phyloP scores from a whole-genome alignment of 2,329 filamentous ascomycete species.

The Coleophoma eucalyptorum region DNA sequence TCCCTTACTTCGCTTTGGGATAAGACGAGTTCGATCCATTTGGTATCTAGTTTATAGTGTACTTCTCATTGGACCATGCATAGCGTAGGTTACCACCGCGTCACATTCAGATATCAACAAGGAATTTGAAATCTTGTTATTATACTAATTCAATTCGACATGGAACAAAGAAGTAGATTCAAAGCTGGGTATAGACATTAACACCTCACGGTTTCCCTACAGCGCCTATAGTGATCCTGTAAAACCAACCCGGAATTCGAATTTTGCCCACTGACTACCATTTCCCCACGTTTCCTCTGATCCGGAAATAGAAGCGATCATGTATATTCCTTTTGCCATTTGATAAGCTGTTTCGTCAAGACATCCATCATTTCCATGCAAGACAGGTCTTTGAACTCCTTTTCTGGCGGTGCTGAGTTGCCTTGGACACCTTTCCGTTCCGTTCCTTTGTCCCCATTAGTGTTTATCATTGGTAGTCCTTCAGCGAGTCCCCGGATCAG shows the following conservation, averaged over 20 bases:
- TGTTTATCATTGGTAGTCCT: conserved; percentile 27
- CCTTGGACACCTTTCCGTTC: conserved; percentile 27
- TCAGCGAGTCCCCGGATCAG: conserved; percentile 28
- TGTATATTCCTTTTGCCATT: conserved; percentile 30
- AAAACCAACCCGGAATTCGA: neutral
- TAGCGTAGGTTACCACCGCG: too few relatives aligned
- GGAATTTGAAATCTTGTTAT: neutral
- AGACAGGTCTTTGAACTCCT: conserved; percentile 70
- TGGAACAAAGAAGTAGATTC: neutral
- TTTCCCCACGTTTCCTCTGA: neutral
- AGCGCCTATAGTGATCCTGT: neutral
- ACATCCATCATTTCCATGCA: conserved; percentile 35
- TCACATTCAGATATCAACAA: too few relatives aligned
- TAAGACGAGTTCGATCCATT: too few relatives aligned
- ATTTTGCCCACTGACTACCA: too few relatives aligned
- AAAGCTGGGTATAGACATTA: neutral
- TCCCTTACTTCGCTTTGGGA: too few relatives aligned
- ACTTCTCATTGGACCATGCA: too few relatives aligned
- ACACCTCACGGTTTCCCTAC: neutral
- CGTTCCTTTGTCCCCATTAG: conserved; percentile 30
- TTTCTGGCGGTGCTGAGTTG: conserved; percentile 22
- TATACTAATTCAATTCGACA: neutral
- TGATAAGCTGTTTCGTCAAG: conserved; percentile 33
- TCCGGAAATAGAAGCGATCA: conserved; percentile 1
- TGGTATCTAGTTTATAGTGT: too few relatives aligned